phyloP scores from a whole-genome alignment of 495 filamentous ascomycete species.

The Xylaria sp. region DNA sequence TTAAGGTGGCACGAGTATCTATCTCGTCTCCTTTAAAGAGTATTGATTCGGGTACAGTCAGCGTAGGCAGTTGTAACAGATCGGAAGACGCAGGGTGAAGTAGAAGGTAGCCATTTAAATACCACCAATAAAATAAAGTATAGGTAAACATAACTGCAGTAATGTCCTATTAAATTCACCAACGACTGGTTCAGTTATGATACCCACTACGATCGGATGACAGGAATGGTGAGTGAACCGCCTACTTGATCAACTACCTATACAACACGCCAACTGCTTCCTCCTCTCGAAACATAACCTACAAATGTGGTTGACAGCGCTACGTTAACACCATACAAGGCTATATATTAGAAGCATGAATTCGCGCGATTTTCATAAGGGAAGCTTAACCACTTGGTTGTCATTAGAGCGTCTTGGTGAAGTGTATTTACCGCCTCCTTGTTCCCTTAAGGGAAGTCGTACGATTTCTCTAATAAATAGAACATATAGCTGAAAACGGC shows the following conservation, averaged over 20 bases:
- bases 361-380: neutral
- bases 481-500: neutral
- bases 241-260: neutral
- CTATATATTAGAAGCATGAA: neutral
- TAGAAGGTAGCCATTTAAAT: neutral
- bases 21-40: neutral
- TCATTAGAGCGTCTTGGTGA: neutral
- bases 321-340: neutral
- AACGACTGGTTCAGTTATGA: neutral
- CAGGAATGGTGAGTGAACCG: constrained; percentile 1
- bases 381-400: neutral
- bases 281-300: neutral
- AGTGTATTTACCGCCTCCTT: neutral
- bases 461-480: neutral
- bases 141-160: neutral
- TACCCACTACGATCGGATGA: neutral
- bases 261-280: neutral
- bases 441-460: neutral
- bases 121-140: neutral
- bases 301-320: neutral
- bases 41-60: neutral
- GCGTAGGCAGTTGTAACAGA: neutral
- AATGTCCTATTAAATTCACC: neutral
- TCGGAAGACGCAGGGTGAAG: neutral
- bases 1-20: neutral